Evolutionary conservation across 139 green algal genomes (phyloP), one percentile per base, ranked within the genome.

Genomic region (Coccomyxa sp.): DNA sequence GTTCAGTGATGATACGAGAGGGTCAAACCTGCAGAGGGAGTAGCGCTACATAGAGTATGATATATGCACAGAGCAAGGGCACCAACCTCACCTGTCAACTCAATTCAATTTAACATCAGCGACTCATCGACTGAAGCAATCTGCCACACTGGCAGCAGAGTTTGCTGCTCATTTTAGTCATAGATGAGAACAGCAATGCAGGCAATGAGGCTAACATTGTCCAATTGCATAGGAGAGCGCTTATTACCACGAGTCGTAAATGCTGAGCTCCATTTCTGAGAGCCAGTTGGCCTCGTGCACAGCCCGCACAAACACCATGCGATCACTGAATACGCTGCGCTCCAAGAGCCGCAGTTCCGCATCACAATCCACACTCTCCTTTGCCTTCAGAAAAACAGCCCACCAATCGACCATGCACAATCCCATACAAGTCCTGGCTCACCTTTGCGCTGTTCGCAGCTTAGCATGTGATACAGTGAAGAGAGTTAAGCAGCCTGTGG

Each of bases 221-320:
- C 18, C 50, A 6, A 64, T 31, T 5, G 3, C 5, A 7, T 64
- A 6, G 50, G 50, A 22, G 18, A 31, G 50, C 18, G 7, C 9
- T 81, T 10, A 39, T 34, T n/a, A 91, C 91, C 91, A 95, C 7
- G 86, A 90, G 79, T 96, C 90, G 78, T 96, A 99, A 39, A 98
- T 87, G 22, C 78, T 79, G 41, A 98, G 82, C 86, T 99, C 94
- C 73, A 97, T 91, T 70, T 97, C 92, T 29, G 79, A 83, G 84
- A 99, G 92, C 79, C 84, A 94, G 44, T 93, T 84, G 22, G 81
- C 81, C 39, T 94, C 88, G 64, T 97, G 88, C 76, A 97, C 91
- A 1, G 94, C 91, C 24, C 91, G 85, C 79, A 99, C 96, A 91
- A 99, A 99, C 31, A 99, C 95, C 94, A 98, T 96, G 37, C 96